Evolutionary conservation across 805 yeast genomes (phyloP).

Genomic region (Candida dajiaensis): DNA sequence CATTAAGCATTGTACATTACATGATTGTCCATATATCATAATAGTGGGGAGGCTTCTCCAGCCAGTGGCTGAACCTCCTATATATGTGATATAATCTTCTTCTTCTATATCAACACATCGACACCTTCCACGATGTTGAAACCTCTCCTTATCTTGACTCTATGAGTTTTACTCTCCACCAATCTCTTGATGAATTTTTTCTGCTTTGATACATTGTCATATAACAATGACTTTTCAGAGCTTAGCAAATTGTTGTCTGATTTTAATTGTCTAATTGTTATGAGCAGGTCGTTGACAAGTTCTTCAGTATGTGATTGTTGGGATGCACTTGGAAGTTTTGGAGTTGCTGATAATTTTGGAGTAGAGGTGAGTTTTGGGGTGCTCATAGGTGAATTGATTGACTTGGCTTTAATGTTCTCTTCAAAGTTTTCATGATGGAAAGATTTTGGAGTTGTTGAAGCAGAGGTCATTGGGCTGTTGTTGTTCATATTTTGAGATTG

Average conservation of each 20-base stretch:
- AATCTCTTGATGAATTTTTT: conserved; percentile 15
- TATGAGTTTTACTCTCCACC: conserved; percentile 10
- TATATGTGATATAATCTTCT: neutral
- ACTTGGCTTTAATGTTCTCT: neutral
- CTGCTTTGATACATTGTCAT: conserved; percentile 8
- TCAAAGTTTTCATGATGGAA: neutral
- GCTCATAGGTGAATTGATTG: neutral
- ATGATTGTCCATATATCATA: neutral
- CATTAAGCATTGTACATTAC: neutral
- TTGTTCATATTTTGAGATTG: neutral
- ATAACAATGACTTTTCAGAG: conserved; percentile 9
- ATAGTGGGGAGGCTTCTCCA: too few species aligned
- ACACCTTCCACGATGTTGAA: conserved; percentile 15
- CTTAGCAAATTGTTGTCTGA: conserved; percentile 11
- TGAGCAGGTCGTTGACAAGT: conserved; percentile 14
- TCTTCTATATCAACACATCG: conserved; percentile 15
- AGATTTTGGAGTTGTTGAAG: conserved; percentile 1
- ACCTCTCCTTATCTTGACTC: conserved; percentile 16
- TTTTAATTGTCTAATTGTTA: conserved; percentile 15
- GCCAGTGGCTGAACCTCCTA: too few species aligned
- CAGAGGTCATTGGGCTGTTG: neutral
- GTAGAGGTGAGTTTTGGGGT: neutral
- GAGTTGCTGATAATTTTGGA: neutral
- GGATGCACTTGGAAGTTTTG: neutral
- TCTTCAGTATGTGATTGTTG: conserved; percentile 7